Base-by-base conservation (phyloP, 345 rosid genomes). In the Cardamine occulta region DNA sequence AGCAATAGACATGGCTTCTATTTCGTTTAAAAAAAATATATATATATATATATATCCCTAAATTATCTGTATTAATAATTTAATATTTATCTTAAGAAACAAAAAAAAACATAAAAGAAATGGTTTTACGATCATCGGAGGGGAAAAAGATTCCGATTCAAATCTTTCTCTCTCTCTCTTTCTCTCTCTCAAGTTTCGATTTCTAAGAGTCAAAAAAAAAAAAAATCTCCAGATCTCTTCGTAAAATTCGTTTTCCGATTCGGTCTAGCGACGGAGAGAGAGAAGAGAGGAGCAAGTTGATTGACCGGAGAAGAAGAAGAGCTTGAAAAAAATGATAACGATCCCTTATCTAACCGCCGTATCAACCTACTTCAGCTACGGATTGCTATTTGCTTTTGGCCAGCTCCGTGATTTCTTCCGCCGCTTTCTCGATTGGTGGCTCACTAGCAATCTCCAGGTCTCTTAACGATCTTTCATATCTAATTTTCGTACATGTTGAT, bases 351-450 rank as follows among this genome's bases (percentile, higher is more conserved):
- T 88, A 34, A 86, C 95, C 26, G 92, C 92, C 9, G 63, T 89
- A 54, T 80, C 84, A 11, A 89, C 95, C 32, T 86, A 86, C 81
- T 88, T 87, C 74, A 88, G 95, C 85, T 89, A 86, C 12, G 95
- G 89, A 0, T 83, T 89, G 74, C 80, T 89, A 59, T 88, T 88
- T 54, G 88, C 77, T 67, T 88, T 89, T 58, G 90, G 95, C 6
- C 95, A 89, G 70, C 68, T 88, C 77, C 83, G 95, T 19, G 95
- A 89, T 82, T 85, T 87, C 80, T 86, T 89, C 74, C 82, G 92
- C 45, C 87, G 87, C 52, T 59, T 81, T 66, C 10, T 86, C 47
- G 89, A 86, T 74, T 85, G 85, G 86, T 80, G 82, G 74, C 70
- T 59, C 34, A 55, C 82, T 42, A 68, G 58, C 67, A 81, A 85